phyloP scores from a whole-genome alignment of 2,329 filamentous ascomycete genomes.

The Fusarium chaquense region DNA sequence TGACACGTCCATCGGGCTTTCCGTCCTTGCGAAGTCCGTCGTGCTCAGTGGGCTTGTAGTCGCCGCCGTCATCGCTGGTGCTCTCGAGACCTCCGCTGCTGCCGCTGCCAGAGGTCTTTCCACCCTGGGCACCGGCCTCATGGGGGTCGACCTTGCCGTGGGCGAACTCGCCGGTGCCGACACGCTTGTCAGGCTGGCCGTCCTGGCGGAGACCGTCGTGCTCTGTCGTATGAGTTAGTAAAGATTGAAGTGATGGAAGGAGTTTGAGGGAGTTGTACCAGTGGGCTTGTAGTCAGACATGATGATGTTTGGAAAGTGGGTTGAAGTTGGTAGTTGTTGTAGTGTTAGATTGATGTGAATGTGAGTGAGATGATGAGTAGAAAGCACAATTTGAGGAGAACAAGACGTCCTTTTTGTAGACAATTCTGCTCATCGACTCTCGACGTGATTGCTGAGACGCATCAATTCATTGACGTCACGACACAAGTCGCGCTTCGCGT shows the following conservation, averaged over 20 bases:
- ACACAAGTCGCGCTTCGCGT: not conserved
- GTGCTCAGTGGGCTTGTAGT: conserved; percentile 36
- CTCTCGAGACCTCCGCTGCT: conserved; percentile 8
- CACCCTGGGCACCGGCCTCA: conserved; percentile 35
- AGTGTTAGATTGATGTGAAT: not conserved
- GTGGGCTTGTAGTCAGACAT: conserved; percentile 37
- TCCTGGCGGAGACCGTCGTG: conserved; percentile 44
- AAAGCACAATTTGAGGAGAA: not conserved
- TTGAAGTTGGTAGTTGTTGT: not conserved
- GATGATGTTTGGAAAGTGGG: not conserved
- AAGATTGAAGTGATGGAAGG: fast-evolving
- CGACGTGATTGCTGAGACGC: not conserved
- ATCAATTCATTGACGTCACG: conserved; percentile 5
- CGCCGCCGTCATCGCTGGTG: conserved; percentile 9
- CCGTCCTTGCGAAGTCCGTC: conserved; percentile 32
- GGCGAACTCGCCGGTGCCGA: conserved; percentile 43
- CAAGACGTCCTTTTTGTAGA: conserved; percentile 3
- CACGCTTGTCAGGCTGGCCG: conserved; percentile 38
- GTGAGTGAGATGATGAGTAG: not conserved
- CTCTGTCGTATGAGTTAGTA: conserved; percentile 10
- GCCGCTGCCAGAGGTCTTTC: conserved; percentile 29
- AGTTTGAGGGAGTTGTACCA: not conserved
- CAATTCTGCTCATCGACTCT: not conserved
- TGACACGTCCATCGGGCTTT: conserved; percentile 27
- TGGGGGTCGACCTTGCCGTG: conserved; percentile 42